Percentiles rank a stretch among this genome's conserved stretches.
Conservation (phyloP, 1,139 yeast species). For the Candida pseudocylindracea region DNA sequence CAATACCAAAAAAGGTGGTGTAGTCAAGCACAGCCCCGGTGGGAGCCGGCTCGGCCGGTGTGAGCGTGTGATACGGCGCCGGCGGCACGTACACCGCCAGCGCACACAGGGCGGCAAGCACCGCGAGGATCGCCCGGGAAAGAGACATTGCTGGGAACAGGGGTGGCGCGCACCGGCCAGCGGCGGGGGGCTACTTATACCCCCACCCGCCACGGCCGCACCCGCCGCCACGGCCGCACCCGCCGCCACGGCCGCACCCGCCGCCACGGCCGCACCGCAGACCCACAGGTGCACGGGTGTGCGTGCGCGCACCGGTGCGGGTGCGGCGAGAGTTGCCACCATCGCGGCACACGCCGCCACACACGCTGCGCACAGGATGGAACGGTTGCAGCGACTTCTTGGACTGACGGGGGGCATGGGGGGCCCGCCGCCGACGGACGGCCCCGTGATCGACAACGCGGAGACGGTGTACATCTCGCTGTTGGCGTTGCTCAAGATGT, state of each 20-base stretch:
- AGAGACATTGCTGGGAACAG: too few relatives aligned
- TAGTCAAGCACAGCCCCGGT: slow-evolving; percentile 42
- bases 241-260: too few relatives aligned
- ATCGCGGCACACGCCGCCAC: background rate
- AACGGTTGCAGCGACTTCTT: slow-evolving; percentile 50
- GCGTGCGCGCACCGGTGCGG: too few relatives aligned
- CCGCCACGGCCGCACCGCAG: too few relatives aligned
- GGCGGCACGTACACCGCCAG: slow-evolving; percentile 42
- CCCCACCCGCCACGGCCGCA: too few relatives aligned
- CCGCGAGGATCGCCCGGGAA: too few relatives aligned
- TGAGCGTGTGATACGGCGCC: slow-evolving; percentile 53
- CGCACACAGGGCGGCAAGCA: too few relatives aligned
- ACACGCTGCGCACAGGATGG: slow-evolving; percentile 17
- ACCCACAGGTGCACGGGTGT: too few relatives aligned
- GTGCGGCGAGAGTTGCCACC: background rate
- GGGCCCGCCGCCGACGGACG: slow-evolving; percentile 32
- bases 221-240: too few relatives aligned
- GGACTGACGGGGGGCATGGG: slow-evolving; percentile 35
- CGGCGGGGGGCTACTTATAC: too few relatives aligned
- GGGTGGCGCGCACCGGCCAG: too few relatives aligned
- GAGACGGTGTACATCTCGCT: slow-evolving; percentile 96
- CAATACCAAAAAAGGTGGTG: slow-evolving; percentile 44
- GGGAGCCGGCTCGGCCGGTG: slow-evolving; percentile 31
- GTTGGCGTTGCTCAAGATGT: slow-evolving; percentile 84
- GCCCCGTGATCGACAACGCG: slow-evolving; percentile 79